These are phyloP conservation scores for Herpetomonas tarakana DNA, from an alignment of 208 protist genomes.

Conservation along the genomic window DNA sequence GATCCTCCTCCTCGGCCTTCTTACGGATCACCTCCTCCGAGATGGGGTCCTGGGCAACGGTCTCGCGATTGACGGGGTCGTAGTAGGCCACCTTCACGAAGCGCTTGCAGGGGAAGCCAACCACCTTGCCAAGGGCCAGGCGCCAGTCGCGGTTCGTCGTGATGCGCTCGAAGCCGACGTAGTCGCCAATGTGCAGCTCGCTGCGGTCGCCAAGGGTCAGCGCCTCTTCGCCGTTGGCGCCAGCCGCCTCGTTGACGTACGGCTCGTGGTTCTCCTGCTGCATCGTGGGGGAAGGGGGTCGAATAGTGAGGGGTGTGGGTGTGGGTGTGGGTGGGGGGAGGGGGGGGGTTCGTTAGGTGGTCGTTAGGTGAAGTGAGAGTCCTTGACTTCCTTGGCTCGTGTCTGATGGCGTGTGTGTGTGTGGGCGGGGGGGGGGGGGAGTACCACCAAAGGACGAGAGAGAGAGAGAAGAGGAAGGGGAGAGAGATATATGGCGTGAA, in stretches of 20 bases:
- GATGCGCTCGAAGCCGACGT: constrained; percentile 70
- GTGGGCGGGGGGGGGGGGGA: too few relatives aligned
- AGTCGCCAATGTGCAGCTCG: constrained; percentile 64
- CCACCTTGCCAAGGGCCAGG: constrained; percentile 55
- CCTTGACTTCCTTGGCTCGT: too few relatives aligned
- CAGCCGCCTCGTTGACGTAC: constrained; percentile 8
- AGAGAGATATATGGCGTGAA: too few relatives aligned
- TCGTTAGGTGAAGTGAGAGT: too few relatives aligned
- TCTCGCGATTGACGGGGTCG: constrained; percentile 35
- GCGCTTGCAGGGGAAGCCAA: constrained; percentile 46
- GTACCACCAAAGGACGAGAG: too few relatives aligned
- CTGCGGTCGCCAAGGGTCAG: constrained; percentile 15
- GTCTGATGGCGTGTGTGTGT: too few relatives aligned
- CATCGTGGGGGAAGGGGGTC: too few relatives aligned
- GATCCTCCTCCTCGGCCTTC: constrained; percentile 28
- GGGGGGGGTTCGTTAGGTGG: too few relatives aligned
- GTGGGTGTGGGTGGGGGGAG: too few relatives aligned
- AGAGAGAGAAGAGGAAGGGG: too few relatives aligned
- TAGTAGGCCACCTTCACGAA: constrained; percentile 59
- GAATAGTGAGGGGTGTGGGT: too few relatives aligned
- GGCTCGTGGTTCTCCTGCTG: constrained; percentile 6
- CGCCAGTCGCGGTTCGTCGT: constrained; percentile 45
- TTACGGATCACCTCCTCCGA: constrained; percentile 43
- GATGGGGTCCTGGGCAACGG: constrained; percentile 26
- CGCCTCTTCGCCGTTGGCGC: constrained; percentile 1